Evolutionary conservation across 2,329 filamentous ascomycete genomes (phyloP).

Genomic region (Dactylella cylindrospora): DNA sequence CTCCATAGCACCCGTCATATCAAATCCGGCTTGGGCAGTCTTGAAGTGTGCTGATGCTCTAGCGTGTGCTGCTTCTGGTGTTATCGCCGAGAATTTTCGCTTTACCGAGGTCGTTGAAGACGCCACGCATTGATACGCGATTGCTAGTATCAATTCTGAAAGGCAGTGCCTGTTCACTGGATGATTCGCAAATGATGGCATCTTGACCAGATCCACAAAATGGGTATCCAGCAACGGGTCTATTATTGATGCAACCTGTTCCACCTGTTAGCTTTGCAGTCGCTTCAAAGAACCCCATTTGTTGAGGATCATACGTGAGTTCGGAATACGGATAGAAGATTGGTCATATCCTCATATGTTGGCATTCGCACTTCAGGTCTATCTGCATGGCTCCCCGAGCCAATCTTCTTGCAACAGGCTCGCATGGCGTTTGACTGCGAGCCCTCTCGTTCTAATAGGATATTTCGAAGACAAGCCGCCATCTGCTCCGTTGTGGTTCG

Average conservation of each 20-base stretch:
- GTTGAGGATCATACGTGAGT: slow-evolving; percentile 19
- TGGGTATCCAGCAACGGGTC: slow-evolving; percentile 28
- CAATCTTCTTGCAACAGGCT: slow-evolving; percentile 30
- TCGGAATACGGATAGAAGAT: slow-evolving; percentile 16
- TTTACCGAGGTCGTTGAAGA: slow-evolving; percentile 21
- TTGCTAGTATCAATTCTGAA: slow-evolving; percentile 31
- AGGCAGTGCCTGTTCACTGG: slow-evolving; percentile 22
- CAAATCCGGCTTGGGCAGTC: slow-evolving; percentile 28
- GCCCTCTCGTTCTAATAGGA: slow-evolving; percentile 24
- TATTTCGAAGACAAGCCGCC: slow-evolving; percentile 25
- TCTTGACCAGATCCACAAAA: slow-evolving; percentile 34
- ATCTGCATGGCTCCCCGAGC: slow-evolving; percentile 16
- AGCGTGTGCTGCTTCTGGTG: slow-evolving; percentile 4
- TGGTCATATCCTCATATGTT: slow-evolving; percentile 26
- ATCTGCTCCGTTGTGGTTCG: slow-evolving; percentile 36
- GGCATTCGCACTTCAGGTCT: slow-evolving; percentile 21
- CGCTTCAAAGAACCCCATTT: neutral
- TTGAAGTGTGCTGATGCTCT: slow-evolving; percentile 29
- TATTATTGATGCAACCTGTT: slow-evolving; percentile 21
- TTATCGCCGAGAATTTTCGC: slow-evolving; percentile 26
- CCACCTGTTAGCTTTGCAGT: neutral
- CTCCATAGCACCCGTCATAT: slow-evolving; percentile 25
- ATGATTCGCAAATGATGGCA: slow-evolving; percentile 29
- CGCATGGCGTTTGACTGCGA: neutral
- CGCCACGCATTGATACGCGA: slow-evolving; percentile 23